Evolutionary conservation across 208 protist genomes (phyloP).

Genomic region (Entamoeba histolytica): DNA sequence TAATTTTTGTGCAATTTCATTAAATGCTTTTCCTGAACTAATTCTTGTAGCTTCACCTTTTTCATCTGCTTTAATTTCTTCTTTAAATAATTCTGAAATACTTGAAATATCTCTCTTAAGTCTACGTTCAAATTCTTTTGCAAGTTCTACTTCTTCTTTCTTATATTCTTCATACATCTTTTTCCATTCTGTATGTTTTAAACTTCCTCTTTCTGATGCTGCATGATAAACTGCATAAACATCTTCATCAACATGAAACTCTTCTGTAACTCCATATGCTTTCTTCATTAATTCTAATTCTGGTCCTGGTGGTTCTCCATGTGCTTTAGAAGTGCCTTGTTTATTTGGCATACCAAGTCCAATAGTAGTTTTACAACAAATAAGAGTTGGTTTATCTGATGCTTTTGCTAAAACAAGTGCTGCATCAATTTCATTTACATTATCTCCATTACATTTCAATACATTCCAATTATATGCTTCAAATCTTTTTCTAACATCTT

Average conservation of each 20-base stretch:
- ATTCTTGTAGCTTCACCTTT: conserved; percentile 7
- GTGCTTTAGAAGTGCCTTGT: conserved; percentile 67
- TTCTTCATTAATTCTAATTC: conserved; percentile 17
- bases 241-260: conserved; percentile 62
- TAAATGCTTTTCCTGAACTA: conserved; percentile 32
- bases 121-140: neutral
- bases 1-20: conserved; percentile 47
- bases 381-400: conserved; percentile 69
- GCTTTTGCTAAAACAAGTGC: conserved; percentile 63
- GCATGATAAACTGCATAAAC: conserved; percentile 46
- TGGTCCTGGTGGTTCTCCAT: conserved; percentile 73
- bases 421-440: conserved; percentile 52
- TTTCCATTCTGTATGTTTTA: conserved; percentile 50
- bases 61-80: neutral
- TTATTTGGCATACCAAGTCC: conserved; percentile 62
- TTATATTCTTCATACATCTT: conserved; percentile 23
- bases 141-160: neutral
- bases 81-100: neutral
- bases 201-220: conserved; percentile 23
- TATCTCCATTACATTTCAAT: conserved; percentile 72
- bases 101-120: neutral
- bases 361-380: conserved; percentile 63
- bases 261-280: conserved; percentile 44
- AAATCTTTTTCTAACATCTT: conserved; percentile 67
- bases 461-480: conserved; percentile 80